phyloP scores from a whole-genome alignment of 202 grass and related monocot species.

The Panicum hallii region DNA sequence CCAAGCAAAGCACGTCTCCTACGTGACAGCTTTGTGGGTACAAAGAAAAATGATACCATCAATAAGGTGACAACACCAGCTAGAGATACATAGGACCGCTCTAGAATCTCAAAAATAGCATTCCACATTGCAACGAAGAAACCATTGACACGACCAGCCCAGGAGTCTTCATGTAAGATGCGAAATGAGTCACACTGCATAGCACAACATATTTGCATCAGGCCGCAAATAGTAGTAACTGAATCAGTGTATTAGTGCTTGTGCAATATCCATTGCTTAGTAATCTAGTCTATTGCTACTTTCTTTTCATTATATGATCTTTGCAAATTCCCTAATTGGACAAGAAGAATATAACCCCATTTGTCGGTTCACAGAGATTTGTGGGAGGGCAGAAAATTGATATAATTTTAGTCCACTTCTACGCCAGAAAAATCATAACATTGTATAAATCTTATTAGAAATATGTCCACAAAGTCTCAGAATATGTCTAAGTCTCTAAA shows the following conservation, averaged over 20 bases:
- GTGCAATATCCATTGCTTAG: constrained; percentile 27
- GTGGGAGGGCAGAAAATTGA: background rate
- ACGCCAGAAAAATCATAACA: background rate
- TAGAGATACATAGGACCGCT: constrained; percentile 87
- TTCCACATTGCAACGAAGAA: constrained; percentile 85
- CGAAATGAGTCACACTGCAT: constrained; percentile 78
- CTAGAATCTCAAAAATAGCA: constrained; percentile 88
- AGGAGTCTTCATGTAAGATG: constrained; percentile 79
- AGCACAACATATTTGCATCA: constrained; percentile 46
- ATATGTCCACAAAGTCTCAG: background rate
- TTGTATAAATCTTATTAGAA: background rate
- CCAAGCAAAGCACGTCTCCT: constrained; percentile 81
- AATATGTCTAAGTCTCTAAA: background rate
- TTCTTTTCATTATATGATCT: constrained; percentile 1
- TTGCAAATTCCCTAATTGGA: background rate
- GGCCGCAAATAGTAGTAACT: constrained; percentile 33
- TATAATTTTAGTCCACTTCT: background rate
- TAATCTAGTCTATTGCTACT: constrained; percentile 6
- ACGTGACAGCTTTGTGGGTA: constrained; percentile 92
- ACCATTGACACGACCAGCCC: constrained; percentile 71
- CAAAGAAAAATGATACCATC: constrained; percentile 90
- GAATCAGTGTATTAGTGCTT: constrained; percentile 16
- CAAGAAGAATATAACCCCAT: background rate
- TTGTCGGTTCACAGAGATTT: constrained; percentile 20
- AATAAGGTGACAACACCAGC: constrained; percentile 64